Evolutionary conservation across 106 monocot species (phyloP).

Genomic region (Platanthera zijinensis): DNA sequence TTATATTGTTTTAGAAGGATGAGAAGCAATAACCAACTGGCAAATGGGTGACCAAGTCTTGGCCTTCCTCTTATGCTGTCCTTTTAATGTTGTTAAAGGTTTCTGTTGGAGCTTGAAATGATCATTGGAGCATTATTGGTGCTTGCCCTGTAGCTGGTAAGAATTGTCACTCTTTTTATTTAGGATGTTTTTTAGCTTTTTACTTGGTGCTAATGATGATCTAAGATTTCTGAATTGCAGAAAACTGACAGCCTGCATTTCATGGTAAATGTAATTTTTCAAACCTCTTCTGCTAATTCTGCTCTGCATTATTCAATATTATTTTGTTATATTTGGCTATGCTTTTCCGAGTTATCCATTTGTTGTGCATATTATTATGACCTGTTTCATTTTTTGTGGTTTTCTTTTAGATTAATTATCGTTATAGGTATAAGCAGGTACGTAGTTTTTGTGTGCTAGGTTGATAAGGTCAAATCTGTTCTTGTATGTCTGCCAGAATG

Average conservation of each 20-base stretch:
- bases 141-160: slow-evolving; percentile 29
- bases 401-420: background rate
- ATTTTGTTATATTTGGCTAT: background rate
- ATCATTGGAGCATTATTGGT: slow-evolving; percentile 29
- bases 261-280: background rate
- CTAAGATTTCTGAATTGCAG: slow-evolving; percentile 3
- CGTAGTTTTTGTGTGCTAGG: background rate
- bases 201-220: background rate
- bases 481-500: background rate
- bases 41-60: slow-evolving; percentile 18
- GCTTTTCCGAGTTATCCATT: background rate
- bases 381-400: background rate
- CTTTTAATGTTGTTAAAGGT: slow-evolving; percentile 10
- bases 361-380: background rate
- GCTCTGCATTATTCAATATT: background rate
- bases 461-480: background rate
- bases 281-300: background rate
- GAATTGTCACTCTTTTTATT: background rate
- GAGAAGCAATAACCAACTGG: slow-evolving; percentile 20
- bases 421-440: background rate
- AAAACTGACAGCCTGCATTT: background rate
- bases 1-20: slow-evolving; percentile 16
- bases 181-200: background rate
- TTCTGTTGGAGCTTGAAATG: slow-evolving; percentile 19
- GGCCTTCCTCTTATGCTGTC: slow-evolving; percentile 20